Evolutionary conservation across 1,284 basidiomycete genomes (phyloP).

Genomic region (Xerocomus amazonicus): DNA sequence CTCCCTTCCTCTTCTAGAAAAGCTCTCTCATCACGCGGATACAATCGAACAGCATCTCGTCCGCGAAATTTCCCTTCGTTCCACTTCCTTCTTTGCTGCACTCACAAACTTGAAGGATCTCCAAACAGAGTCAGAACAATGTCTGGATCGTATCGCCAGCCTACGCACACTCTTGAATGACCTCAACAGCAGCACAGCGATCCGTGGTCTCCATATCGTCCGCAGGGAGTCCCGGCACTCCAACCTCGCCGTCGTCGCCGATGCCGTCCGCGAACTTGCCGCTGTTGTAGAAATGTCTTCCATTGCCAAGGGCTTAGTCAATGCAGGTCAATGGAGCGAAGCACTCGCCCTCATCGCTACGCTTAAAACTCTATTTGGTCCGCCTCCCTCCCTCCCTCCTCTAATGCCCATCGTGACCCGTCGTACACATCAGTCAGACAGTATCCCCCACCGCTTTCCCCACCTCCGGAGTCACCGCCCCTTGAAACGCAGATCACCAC

Average conservation of each 20-base stretch:
- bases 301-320: conserved; percentile 68
- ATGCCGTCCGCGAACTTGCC: conserved; percentile 64
- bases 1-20: conserved; percentile 80
- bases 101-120: conserved; percentile 92
- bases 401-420: conserved; percentile 4
- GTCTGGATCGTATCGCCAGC: conserved; percentile 71
- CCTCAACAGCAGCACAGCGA: conserved; percentile 76
- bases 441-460: conserved; percentile 27
- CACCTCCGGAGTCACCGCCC: conserved; percentile 34
- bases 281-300: conserved; percentile 74
- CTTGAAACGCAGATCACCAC: conserved; percentile 4
- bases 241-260: conserved; percentile 57
- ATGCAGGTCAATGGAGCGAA: conserved; percentile 81
- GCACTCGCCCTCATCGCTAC: conserved; percentile 77
- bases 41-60: conserved; percentile 94
- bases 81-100: conserved; percentile 94
- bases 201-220: conserved; percentile 74
- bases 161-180: conserved; percentile 72
- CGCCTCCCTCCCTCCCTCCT: conserved; percentile 1
- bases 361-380: conserved; percentile 66
- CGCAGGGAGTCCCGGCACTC: conserved; percentile 60
- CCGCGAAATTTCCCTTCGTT: conserved; percentile 87
- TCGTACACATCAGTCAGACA: conserved; percentile 15
- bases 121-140: conserved; percentile 83
- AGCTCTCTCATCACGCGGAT: conserved; percentile 90